Evolutionary conservation across 257 asterid genomes (phyloP), one percentile per base, ranked within the genome.

Genomic region (Marsdenia floribunda): DNA sequence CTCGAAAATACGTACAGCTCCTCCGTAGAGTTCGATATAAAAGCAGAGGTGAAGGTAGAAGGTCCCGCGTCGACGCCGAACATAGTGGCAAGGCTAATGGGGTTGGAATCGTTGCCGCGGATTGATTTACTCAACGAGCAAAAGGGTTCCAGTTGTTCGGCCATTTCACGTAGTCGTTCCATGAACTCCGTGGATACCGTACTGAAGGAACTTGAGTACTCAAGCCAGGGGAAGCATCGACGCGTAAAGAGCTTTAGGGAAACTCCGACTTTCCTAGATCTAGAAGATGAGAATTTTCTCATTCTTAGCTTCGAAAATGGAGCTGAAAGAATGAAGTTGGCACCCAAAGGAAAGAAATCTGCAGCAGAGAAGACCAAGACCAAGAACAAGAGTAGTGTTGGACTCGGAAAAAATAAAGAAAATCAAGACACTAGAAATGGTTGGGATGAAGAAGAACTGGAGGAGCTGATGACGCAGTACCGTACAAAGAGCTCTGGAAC

Each of bases 41-140:
- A 49, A 0, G 10, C 26, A 54, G 70, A 40, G 26, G 40, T 61
- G 46, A 26, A 35, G 22, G 33, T 19, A 0, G 74, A 70, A 0
- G 78, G 72, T 0, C 49, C 78, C 12, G 67, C 64, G 1, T 29
- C 33, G 11, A 75, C 86, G 2, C 89, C 90, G 0, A 87, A 88
- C 21, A 13, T 88, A 2, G 89, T 90, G 79, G 93, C 96, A 29
- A 75, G 89, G 79, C 82, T 90, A 3, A 90, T 90, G 96, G 96
- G 96, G 21, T 42, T 90, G 22, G 92, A 90, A 2, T 81, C 92
- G 0, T n/a, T 83, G 80, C 91, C 93, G 6, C 64, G 5, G 22
- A 50, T 10, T 49, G 70, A 59, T 59, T 12, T 47, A 26, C 52
- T 18, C 6, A 49, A 33, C 29, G 44, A 15, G 3, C 63, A 63